Evolutionary conservation across 148 eudicot species (phyloP), one percentile per base, ranked within the genome.

Genomic region (Rhododendron kiyosumense): DNA sequence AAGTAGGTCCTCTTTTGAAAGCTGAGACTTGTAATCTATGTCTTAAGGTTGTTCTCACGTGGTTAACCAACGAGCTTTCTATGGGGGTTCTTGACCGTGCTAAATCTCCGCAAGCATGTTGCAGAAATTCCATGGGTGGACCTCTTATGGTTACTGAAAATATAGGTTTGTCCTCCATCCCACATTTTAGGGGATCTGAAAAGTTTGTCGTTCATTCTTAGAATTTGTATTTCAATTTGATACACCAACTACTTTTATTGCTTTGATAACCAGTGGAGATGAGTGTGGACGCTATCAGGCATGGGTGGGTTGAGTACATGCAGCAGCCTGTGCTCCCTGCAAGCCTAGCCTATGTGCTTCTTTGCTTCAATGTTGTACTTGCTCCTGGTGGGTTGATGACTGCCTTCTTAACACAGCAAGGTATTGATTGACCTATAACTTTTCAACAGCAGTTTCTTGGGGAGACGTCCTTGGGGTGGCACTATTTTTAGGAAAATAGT

Each of bases 321-420:
- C 91, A 94, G 88, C 99, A 95, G 88, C 99, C 99, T 83, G 98
- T 95, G 88, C 98, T 96, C 90, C 99, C 99, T 69, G 99, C 99
- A 8, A 96, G 99, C 90, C 91, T 96, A 88, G 99, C 99, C 78
- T 96, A 93, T 87, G 99, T 96, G 51, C 93, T 96, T 86, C 94
- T 96, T 83, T 94, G 81, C 90, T 96, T 95, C 90, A 96, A 96
- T 87, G 94, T 93, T 82, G 94, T 94, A 86, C 99, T 96, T 84
- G 92, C 99, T 83, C 99, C 99, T 84, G 95, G 99, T 86, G 96
- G 96, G 52, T 88, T 96, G 87, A 96, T 96, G 99, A 96, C 99
- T 38, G 99, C 99, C 67, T 96, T 95, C 89, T 86, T 96, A 80
- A 93, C 94, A 65, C 99, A 96, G 32, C 95, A 88, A 81, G 99